phyloP scores from a whole-genome alignment of 257 asterid genomes.

The Solanum chaucha region DNA sequence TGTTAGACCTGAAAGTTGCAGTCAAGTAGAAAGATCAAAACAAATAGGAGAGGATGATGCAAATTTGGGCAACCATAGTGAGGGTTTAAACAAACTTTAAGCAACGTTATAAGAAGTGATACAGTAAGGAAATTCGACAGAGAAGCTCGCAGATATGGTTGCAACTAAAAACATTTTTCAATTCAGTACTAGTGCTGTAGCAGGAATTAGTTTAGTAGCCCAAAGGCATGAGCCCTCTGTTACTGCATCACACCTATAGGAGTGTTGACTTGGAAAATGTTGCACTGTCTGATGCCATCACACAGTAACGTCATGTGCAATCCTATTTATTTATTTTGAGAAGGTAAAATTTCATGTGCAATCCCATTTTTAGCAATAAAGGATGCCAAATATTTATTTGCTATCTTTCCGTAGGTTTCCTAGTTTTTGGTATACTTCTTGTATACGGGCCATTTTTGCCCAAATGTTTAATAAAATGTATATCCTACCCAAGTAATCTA shows the following conservation, averaged over 20 bases:
- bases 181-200: not conserved
- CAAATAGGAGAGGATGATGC: not conserved
- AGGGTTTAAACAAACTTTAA: not conserved
- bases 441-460: not conserved
- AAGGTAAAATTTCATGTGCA: not conserved
- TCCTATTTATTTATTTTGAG: not conserved
- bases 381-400: not conserved
- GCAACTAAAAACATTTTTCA: not conserved
- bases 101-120: not conserved
- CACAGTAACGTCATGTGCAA: not conserved
- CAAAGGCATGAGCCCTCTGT: not conserved
- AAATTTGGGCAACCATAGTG: not conserved
- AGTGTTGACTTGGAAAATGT: not conserved
- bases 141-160: not conserved
- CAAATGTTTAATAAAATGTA: not conserved
- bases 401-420: not conserved
- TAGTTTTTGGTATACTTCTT: not conserved
- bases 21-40: not conserved
- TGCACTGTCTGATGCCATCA: not conserved
- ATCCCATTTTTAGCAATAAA: not conserved
- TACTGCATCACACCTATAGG: too few species aligned
- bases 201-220: not conserved
- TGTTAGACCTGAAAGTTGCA: not conserved
- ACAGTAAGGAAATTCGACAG: not conserved
- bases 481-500: not conserved